A percentile compares a stretch with the other conserved stretches of the same genome.
phyloP scores from a whole-genome alignment of 1,284 basidiomycete genomes.

The Leucoagaricus sp. region DNA sequence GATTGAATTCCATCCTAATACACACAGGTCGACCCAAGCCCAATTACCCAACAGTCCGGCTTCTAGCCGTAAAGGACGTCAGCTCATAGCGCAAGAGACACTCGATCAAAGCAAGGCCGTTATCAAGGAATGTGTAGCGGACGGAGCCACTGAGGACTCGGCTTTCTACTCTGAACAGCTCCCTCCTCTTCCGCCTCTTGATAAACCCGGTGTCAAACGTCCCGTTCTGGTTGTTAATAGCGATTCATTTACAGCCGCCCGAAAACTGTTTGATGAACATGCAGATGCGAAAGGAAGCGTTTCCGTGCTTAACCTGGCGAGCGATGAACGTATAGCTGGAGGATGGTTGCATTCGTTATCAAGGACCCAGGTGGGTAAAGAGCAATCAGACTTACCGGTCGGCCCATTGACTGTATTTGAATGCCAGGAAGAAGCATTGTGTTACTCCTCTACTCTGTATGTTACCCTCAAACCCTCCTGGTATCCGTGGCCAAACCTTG shows the following conservation, averaged over 20 bases:
- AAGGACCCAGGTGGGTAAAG: conserved; percentile 35
- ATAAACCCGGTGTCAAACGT: not conserved
- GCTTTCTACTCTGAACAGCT: conserved; percentile 35
- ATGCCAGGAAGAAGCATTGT: conserved; percentile 44
- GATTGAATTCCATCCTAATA: too few relatives aligned
- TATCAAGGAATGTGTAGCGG: conserved; percentile 26
- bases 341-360: conserved; percentile 36
- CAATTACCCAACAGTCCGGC: not conserved
- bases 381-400: conserved; percentile 9
- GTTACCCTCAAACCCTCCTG: conserved; percentile 40
- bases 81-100: conserved; percentile 34
- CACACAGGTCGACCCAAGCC: too few relatives aligned
- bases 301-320: conserved; percentile 45
- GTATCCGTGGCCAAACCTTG: conserved; percentile 50
- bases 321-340: conserved; percentile 39
- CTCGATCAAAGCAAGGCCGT: conserved; percentile 30
- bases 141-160: conserved; percentile 36
- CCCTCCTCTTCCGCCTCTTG: conserved; percentile 27
- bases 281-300: conserved; percentile 31
- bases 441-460: conserved; percentile 49
- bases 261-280: conserved; percentile 30
- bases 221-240: conserved; percentile 35
- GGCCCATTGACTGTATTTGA: not conserved
- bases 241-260: conserved; percentile 40
- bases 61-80: not conserved